Conservation (phyloP, 352 stramenopile species). For the Phytophthora syringae region DNA sequence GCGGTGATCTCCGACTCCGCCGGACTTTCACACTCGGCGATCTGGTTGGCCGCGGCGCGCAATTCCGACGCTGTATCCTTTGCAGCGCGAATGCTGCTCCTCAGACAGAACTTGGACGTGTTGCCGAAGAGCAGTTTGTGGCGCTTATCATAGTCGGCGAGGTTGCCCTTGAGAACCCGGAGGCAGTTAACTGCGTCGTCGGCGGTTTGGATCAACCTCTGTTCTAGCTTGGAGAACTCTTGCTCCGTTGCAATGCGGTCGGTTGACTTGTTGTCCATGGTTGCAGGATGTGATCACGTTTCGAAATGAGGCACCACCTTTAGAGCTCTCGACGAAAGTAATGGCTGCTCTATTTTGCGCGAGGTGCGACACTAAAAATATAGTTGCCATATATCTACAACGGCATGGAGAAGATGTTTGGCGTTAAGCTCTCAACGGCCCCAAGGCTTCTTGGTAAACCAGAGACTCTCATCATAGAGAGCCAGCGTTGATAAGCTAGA, state of each 20-base stretch:
- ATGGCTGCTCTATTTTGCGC: slow-evolving; percentile 2
- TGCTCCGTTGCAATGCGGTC: slow-evolving; percentile 9
- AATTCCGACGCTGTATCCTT: slow-evolving; percentile 30
- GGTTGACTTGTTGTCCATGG: slow-evolving; percentile 16
- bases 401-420: no score
- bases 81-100: slow-evolving; percentile 21
- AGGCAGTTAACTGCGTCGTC: slow-evolving; percentile 16
- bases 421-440: neutral
- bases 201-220: slow-evolving; percentile 26
- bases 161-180: slow-evolving; percentile 23
- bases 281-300: neutral
- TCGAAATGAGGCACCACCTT: slow-evolving; percentile 31
- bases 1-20: slow-evolving; percentile 27
- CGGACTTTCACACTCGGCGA: slow-evolving; percentile 14
- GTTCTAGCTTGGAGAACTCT: slow-evolving; percentile 26
- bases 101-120: slow-evolving; percentile 30
- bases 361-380: neutral
- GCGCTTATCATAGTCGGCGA: slow-evolving; percentile 29
- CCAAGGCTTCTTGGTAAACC: neutral
- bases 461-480: no score
- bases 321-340: no score
- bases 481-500: no score
- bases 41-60: slow-evolving; percentile 21
- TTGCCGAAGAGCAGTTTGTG: slow-evolving; percentile 32
- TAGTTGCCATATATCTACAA: no score